Percentiles rank a stretch among this genome's conserved stretches.
Evolutionary conservation across 1,139 yeast genomes (phyloP).

Genomic region (Protomyces arabidopsidicola): DNA sequence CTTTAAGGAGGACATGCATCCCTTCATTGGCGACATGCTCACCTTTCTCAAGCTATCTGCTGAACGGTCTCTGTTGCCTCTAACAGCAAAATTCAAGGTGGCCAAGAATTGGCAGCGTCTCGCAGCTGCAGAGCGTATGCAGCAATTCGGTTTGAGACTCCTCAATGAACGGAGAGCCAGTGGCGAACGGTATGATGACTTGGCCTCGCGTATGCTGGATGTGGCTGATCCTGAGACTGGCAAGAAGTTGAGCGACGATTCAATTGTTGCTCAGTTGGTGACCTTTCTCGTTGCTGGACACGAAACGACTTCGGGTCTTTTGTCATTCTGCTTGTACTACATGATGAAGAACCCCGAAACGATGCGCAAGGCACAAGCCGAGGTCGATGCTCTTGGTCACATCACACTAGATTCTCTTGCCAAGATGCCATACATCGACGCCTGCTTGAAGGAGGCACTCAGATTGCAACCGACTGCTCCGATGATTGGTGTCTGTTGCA

Average conservation of each 20-base stretch:
- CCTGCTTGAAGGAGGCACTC: conserved; percentile 25
- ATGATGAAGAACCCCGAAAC: conserved; percentile 28
- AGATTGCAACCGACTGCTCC: conserved; percentile 26
- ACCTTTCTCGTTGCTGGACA: conserved; percentile 34
- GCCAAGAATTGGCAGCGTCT: conserved; percentile 20
- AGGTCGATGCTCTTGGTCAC: conserved; percentile 24
- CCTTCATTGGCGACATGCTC: conserved; percentile 27
- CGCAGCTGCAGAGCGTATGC: conserved; percentile 23
- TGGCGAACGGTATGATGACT: conserved; percentile 6
- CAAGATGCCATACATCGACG: conserved; percentile 27
- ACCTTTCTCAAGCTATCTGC: conserved; percentile 23
- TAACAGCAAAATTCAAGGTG: conserved; percentile 17
- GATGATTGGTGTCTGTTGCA: conserved; percentile 14
- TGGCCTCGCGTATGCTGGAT: conserved; percentile 15
- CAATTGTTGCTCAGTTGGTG: conserved; percentile 27
- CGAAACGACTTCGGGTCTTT: conserved; percentile 32
- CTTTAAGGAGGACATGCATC: conserved; percentile 29
- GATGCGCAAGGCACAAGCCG: conserved; percentile 26
- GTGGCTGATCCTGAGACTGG: conserved; percentile 27
- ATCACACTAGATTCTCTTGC: conserved; percentile 21
- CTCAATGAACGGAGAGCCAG: conserved; percentile 14
- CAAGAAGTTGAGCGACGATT: conserved; percentile 5
- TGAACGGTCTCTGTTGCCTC: conserved; percentile 9
- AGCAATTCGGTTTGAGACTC: conserved; percentile 20
- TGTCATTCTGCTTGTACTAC: conserved; percentile 28